These are phyloP conservation scores for Adansonia madagascariensis DNA, from an alignment of 441 rosid genomes.

Conservation along the genomic window DNA sequence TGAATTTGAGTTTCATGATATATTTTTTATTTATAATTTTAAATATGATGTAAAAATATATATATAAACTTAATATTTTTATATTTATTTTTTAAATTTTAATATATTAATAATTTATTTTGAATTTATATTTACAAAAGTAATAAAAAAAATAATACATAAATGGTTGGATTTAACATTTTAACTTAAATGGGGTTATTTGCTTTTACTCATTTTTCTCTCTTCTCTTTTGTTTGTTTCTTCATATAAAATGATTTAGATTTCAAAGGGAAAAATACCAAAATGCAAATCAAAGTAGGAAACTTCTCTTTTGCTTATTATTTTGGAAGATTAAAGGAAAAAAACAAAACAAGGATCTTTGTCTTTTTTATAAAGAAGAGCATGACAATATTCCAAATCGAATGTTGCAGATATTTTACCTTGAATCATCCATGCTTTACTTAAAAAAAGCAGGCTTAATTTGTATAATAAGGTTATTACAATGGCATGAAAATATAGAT, in stretches of 20 bases:
- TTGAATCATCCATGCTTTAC: not conserved
- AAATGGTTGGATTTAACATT: not conserved
- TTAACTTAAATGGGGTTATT: not conserved
- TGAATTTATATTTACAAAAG: no score
- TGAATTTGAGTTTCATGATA: not conserved
- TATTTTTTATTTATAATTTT: not conserved
- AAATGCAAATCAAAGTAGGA: not conserved
- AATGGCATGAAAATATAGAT: no score
- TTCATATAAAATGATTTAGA: not conserved
- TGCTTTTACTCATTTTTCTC: constrained; percentile 4
- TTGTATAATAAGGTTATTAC: no score
- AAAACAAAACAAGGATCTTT: not conserved
- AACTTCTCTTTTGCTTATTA: not conserved
- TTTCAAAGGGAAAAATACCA: constrained; percentile 8
- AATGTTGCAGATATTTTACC: not conserved
- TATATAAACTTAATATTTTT: not conserved
- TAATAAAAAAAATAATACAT: no score
- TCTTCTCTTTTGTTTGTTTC: constrained; percentile 3
- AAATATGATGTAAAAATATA: not conserved
- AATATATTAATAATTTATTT: no score
- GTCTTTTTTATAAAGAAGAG: not conserved
- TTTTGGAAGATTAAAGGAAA: not conserved
- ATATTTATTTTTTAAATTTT: no score
- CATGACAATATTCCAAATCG: not conserved
- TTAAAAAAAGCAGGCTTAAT: not conserved